Evolutionary conservation across 2,329 filamentous ascomycete species (phyloP).

Genomic region (Clonostachys chloroleuca): DNA sequence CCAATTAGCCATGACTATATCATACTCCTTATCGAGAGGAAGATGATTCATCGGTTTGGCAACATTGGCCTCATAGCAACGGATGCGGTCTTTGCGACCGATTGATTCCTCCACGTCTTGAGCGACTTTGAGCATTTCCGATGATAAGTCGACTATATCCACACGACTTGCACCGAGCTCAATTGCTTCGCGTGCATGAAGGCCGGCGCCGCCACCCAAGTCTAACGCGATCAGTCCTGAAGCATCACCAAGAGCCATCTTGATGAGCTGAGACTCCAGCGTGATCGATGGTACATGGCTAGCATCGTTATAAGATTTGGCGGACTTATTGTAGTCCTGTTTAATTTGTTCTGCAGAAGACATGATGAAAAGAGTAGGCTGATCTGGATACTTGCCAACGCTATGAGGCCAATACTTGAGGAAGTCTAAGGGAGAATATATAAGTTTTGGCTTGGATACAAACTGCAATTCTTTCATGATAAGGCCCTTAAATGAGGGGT

Average conservation of each 20-base stretch:
- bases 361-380: too few species aligned
- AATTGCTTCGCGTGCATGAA: conserved; percentile 1
- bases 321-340: too few species aligned
- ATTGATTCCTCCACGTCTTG: neutral
- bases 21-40: conserved; percentile 14
- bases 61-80: conserved; percentile 15
- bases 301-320: too few species aligned
- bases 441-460: too few species aligned
- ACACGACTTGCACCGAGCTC: neutral
- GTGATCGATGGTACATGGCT: too few species aligned
- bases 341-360: too few species aligned
- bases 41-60: conserved; percentile 10
- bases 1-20: conserved; percentile 25
- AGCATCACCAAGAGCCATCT: neutral
- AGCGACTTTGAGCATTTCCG: neutral
- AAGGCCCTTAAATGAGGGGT: too few species aligned
- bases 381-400: too few species aligned
- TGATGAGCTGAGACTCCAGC: neutral
- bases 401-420: too few species aligned
- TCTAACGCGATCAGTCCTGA: neutral
- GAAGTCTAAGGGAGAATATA: too few species aligned
- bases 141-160: conserved; percentile 1
- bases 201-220: neutral
- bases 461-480: too few species aligned
- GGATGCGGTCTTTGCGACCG: conserved; percentile 5